Percentiles rank a stretch among this genome's conserved stretches.
phyloP scores from a whole-genome alignment of 2,329 filamentous ascomycete species.

The Alternaria gaisen region DNA sequence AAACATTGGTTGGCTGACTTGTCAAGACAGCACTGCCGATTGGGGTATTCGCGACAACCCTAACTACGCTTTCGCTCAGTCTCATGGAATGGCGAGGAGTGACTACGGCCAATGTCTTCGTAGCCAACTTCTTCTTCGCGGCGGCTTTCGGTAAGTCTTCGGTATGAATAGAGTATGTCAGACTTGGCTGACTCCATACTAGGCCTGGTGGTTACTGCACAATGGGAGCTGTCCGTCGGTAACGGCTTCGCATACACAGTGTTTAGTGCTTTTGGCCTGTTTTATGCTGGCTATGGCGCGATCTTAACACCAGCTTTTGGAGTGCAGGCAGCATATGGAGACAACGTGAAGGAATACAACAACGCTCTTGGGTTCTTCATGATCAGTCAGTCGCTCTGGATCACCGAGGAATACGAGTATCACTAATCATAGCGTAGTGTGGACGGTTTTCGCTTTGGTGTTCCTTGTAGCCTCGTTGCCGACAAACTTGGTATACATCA shows the following conservation, averaged over 20 bases:
- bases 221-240: slow-evolving; percentile 64
- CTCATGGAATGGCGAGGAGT: slow-evolving; percentile 66
- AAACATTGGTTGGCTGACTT: not conserved
- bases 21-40: slow-evolving; percentile 60
- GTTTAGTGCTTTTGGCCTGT: slow-evolving; percentile 64
- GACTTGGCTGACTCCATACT: not conserved
- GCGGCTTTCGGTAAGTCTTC: slow-evolving; percentile 55
- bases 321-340: slow-evolving; percentile 56
- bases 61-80: slow-evolving; percentile 63
- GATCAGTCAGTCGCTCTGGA: slow-evolving; percentile 45
- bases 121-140: slow-evolving; percentile 65
- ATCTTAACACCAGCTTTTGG: slow-evolving; percentile 60
- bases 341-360: slow-evolving; percentile 55
- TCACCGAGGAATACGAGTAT: not conserved
- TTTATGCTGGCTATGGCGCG: slow-evolving; percentile 61
- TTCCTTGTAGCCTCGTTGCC: slow-evolving; percentile 58
- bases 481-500: slow-evolving; percentile 59
- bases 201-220: slow-evolving; percentile 61
- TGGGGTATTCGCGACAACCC: slow-evolving; percentile 63
- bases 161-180: not conserved
- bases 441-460: slow-evolving; percentile 58
- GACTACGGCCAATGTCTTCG: slow-evolving; percentile 60
- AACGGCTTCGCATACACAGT: slow-evolving; percentile 65
- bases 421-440: slow-evolving; percentile 44
- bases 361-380: slow-evolving; percentile 63